Percentiles rank a stretch among this genome's conserved stretches.
These are phyloP conservation scores for Rhododendron henanense DNA, from an alignment of 148 eudicot species.

Conservation along the genomic window DNA sequence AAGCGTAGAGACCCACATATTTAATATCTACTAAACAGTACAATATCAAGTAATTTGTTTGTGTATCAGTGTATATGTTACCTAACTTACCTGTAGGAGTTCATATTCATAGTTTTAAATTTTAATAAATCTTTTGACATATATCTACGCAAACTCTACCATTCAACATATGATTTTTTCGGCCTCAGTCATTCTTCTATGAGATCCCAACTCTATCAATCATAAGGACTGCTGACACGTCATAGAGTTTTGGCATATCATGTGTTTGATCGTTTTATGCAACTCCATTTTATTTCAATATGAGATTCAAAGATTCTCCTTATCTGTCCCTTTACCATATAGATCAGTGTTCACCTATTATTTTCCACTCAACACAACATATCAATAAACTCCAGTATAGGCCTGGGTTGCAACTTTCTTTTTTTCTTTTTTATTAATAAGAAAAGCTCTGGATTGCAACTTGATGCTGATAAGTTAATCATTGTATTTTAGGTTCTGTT, in stretches of 20 bases:
- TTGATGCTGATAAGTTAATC: constrained; percentile 5
- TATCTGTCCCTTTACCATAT: neutral
- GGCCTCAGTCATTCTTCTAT: neutral
- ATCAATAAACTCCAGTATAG: neutral
- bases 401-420: neutral
- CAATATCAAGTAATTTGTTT: neutral
- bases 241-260: neutral
- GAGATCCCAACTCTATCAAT: neutral
- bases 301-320: neutral
- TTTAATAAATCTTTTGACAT: neutral
- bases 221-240: neutral
- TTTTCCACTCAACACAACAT: neutral
- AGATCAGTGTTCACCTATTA: neutral
- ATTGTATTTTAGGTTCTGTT: constrained; percentile 28
- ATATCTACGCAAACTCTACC: neutral
- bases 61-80: neutral
- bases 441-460: neutral
- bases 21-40: neutral
- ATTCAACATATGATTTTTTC: neutral
- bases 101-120: neutral
- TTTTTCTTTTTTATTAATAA: too few species aligned
- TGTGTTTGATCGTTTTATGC: neutral
- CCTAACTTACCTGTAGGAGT: neutral
- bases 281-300: neutral
- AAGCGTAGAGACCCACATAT: neutral